Evolutionary conservation across 225 moss, liverwort and hornwort species (phyloP).

Genomic region (Straminergon stramineum): DNA sequence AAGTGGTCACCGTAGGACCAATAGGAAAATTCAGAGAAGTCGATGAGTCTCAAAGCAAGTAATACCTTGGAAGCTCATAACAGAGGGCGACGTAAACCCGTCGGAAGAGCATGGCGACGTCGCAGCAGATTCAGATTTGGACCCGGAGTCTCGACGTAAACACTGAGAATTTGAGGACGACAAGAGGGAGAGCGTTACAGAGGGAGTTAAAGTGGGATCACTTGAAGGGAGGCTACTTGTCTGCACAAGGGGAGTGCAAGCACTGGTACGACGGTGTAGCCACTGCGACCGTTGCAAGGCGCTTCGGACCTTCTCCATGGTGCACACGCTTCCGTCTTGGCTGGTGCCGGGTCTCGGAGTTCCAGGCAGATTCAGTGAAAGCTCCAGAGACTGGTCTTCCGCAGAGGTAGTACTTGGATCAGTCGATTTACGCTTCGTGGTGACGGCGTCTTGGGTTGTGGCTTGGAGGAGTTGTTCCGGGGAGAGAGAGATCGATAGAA

Average conservation of each 20-base stretch:
- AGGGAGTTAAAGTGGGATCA: not conserved
- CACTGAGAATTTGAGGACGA: slow-evolving; percentile 8
- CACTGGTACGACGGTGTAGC: not conserved
- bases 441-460: not conserved
- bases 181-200: not conserved
- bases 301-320: slow-evolving; percentile 52
- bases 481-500: slow-evolving; percentile 17
- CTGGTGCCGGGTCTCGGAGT: not conserved
- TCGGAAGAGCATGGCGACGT: slow-evolving; percentile 48
- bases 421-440: not conserved
- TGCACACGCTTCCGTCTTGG: slow-evolving; percentile 46
- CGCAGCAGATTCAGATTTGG: slow-evolving; percentile 29
- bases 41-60: not conserved
- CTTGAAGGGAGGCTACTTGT: not conserved
- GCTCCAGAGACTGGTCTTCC: slow-evolving; percentile 23
- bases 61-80: slow-evolving; percentile 69
- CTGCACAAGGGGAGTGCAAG: not conserved
- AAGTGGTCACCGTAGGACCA: not conserved
- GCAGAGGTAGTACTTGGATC: not conserved
- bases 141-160: not conserved
- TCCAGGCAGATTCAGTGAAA: slow-evolving; percentile 28
- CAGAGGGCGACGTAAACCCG: slow-evolving; percentile 47
- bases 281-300: slow-evolving; percentile 54
- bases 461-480: not conserved
- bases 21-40: not conserved